Percentiles rank a stretch among this genome's conserved stretches.
These are phyloP conservation scores for Dalbergia cultrata DNA, from an alignment of 306 rosid species.

Conservation along the genomic window DNA sequence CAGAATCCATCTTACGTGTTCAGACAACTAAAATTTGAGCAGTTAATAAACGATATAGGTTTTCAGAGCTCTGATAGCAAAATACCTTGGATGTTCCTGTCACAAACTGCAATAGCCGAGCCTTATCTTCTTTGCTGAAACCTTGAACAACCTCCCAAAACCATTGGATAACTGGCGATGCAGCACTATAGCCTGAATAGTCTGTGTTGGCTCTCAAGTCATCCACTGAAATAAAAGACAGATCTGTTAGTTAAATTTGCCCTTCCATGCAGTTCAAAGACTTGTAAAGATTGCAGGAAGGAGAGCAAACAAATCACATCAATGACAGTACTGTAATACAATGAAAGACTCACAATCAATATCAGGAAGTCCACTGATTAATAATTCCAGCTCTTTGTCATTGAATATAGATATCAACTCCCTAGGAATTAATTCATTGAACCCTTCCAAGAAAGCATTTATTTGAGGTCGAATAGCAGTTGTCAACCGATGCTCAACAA, in stretches of 20 bases:
- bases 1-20: neutral
- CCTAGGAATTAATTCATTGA: constrained; percentile 73
- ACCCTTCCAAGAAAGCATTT: constrained; percentile 91
- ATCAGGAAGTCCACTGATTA: constrained; percentile 99
- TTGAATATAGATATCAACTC: constrained; percentile 90
- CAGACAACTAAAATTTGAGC: constrained; percentile 18
- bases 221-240: constrained; percentile 78
- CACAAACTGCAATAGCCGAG: constrained; percentile 97
- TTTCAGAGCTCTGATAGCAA: constrained; percentile 31
- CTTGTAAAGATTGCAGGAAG: neutral
- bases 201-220: constrained; percentile 98
- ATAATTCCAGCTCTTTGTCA: constrained; percentile 93
- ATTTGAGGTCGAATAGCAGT: constrained; percentile 99
- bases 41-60: constrained; percentile 1
- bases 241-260: constrained; percentile 32
- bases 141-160: constrained; percentile 97
- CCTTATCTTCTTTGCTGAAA: constrained; percentile 97
- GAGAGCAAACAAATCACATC: constrained; percentile 17
- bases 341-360: constrained; percentile 81
- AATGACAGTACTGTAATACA: neutral
- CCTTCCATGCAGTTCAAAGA: constrained; percentile 20
- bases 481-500: constrained; percentile 92
- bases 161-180: constrained; percentile 93
- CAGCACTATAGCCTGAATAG: constrained; percentile 95
- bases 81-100: constrained; percentile 99